Base-by-base conservation (phyloP, 176 grass and related monocot species). In the Otatea glauca region DNA sequence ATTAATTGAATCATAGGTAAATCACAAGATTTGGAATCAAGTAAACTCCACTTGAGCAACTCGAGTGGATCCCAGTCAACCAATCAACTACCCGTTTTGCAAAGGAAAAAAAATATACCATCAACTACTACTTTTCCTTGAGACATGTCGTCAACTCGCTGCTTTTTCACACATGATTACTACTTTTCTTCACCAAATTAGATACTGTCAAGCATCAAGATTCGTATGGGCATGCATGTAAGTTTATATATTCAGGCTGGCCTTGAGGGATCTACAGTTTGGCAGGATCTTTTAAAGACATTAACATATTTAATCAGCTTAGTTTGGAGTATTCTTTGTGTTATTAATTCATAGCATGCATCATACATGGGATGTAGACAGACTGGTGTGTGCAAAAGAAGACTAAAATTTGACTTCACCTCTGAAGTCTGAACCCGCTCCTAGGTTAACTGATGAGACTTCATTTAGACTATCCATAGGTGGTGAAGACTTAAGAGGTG, bases 151-250 rank as follows among this genome's bases (percentile, higher is more conserved):
- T 85, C 77, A 77, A 76, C 54, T 81, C 78, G 42, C 34, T 60
- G 61, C 38, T 72, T 79, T 77, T 69, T 53, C 66, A 32, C 29
- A 65, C 38, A 14, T 2, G 25, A 25, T 60, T 5, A 11, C 25
- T 75, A 50, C 43, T 75, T 85, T 89, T 77, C 64, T 77, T 14
- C 54, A 43, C 50, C 87, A 68, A 75, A 70, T 68, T 35, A 75
- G 37, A 75, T 51, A 38, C 76, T 81, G 82, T 76, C 72, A 70
- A 86, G 71, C 65, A 82, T 76, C 37, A 77, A 53, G 83, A 77
- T 86, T 53, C 65, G 18, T 27, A 13, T 37, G 62, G 14, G 8
- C 45, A 74, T 74, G 43, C 42, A 62, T 71, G 35, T 43, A 72
- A 75, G 16, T 48, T 71, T 2, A 20, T 0, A 20, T 35, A 11